A percentile compares a stretch with the other conserved stretches of the same genome.
Evolutionary conservation across 345 rosid genomes (phyloP).

Genomic region (Citrus inodora): DNA sequence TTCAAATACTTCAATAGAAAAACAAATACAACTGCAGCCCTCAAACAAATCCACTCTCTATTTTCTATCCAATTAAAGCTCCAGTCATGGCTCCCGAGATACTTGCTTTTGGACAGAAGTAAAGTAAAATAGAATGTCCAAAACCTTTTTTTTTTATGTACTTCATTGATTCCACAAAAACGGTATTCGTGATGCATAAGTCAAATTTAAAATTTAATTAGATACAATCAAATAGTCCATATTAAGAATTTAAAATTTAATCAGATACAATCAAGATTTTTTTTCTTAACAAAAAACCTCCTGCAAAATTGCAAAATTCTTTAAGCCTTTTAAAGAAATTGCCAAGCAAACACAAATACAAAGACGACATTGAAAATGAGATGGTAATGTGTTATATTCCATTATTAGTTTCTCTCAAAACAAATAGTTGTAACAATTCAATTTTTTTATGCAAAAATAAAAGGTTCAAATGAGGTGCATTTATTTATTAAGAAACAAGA

Average conservation of each 20-base stretch:
- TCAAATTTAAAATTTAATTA: background rate
- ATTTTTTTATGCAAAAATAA: background rate
- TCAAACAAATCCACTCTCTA: conserved; percentile 91
- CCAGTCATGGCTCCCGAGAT: conserved; percentile 79
- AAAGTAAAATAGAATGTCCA: too few relatives aligned
- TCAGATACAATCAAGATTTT: background rate
- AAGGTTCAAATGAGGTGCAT: conserved; percentile 13
- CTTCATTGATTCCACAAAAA: too few relatives aligned
- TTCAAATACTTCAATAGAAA: conserved; percentile 95
- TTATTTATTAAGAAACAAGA: too few relatives aligned
- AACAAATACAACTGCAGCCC: conserved; percentile 92
- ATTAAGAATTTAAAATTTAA: background rate
- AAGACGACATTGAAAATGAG: conserved; percentile 40
- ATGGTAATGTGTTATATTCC: conserved; percentile 61
- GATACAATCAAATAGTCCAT: too few relatives aligned
- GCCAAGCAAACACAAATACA: conserved; percentile 27
- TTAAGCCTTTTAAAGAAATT: conserved; percentile 56
- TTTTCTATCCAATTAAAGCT: conserved; percentile 96
- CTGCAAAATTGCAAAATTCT: conserved; percentile 54
- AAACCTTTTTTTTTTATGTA: too few relatives aligned
- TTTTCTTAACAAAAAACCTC: conserved; percentile 15
- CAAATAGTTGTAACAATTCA: background rate
- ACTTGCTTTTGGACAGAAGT: too few relatives aligned
- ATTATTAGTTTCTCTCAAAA: conserved; percentile 10
- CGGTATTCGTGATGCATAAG: too few relatives aligned